A percentile compares a stretch with the other conserved stretches of the same genome.
These are phyloP conservation scores for Fusarium sp. DNA, from an alignment of 2,329 filamentous ascomycete genomes.

Conservation along the genomic window DNA sequence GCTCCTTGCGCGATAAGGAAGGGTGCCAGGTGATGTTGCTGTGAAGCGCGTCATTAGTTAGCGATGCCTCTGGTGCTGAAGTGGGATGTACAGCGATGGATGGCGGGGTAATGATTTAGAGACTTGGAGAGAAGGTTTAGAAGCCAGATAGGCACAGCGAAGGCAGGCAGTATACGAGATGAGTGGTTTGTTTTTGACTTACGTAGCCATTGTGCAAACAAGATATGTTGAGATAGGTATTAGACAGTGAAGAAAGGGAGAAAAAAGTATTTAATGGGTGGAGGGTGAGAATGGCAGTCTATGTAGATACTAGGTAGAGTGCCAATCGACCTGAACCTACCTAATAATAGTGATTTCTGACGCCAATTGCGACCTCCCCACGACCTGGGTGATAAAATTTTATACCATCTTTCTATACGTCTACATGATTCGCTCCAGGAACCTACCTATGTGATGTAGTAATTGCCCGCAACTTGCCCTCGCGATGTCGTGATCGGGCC, in stretches of 20 bases:
- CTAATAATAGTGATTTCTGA: slow-evolving; percentile 9
- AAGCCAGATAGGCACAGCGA: neutral
- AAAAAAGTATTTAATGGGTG: neutral
- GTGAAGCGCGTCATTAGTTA: slow-evolving; percentile 20
- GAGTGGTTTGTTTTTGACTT: slow-evolving; percentile 25
- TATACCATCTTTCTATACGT: neutral
- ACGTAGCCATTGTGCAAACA: slow-evolving; percentile 48
- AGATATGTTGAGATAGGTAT: neutral
- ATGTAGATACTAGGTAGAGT: neutral
- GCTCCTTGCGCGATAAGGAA: slow-evolving; percentile 81
- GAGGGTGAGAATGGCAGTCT: neutral
- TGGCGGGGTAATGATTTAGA: slow-evolving; percentile 27
- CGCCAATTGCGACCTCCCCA: slow-evolving; percentile 8
- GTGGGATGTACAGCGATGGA: slow-evolving; percentile 6
- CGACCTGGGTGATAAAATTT: slow-evolving; percentile 14
- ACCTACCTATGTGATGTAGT: neutral
- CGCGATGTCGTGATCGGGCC: slow-evolving; percentile 35
- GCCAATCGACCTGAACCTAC: neutral
- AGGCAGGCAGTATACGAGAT: neutral
- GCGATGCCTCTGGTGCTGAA: slow-evolving; percentile 10
- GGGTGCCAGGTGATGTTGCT: slow-evolving; percentile 94
- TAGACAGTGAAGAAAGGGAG: slow-evolving; percentile 3
- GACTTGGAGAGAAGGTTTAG: slow-evolving; percentile 1
- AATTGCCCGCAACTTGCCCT: slow-evolving; percentile 17
- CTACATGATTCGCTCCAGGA: slow-evolving; percentile 8